phyloP scores from a whole-genome alignment of 768 basidiomycete genomes.

The Tephrocybe sp. region DNA sequence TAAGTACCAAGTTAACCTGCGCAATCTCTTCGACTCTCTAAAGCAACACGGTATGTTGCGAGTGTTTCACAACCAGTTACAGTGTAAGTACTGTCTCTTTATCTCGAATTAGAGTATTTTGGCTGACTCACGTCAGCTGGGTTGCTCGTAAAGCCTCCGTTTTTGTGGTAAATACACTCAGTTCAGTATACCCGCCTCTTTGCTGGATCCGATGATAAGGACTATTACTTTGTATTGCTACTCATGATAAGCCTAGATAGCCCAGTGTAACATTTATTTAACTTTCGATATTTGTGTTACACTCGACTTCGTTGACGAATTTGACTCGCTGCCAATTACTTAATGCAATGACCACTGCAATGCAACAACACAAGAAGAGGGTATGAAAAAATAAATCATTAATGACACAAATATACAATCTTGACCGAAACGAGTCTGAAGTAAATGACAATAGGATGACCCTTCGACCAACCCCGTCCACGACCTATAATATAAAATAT shows the following conservation, averaged over 20 bases:
- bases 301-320: too few relatives aligned
- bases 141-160: too few relatives aligned
- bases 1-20: conserved; percentile 14
- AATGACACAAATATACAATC: not conserved
- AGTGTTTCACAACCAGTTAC: not conserved
- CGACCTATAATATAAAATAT: not conserved
- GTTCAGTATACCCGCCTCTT: too few relatives aligned
- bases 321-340: too few relatives aligned
- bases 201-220: too few relatives aligned
- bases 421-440: not conserved
- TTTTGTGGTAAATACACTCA: too few relatives aligned
- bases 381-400: conserved; percentile 4
- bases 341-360: too few relatives aligned
- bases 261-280: too few relatives aligned
- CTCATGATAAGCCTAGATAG: too few relatives aligned
- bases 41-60: conserved; percentile 1
- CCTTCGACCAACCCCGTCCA: not conserved
- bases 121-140: not conserved
- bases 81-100: not conserved
- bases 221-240: too few relatives aligned
- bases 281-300: too few relatives aligned
- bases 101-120: not conserved
- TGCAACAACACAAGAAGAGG: not conserved
- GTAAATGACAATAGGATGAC: not conserved
- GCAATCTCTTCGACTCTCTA: not conserved